A percentile compares a stretch with the other conserved stretches of the same genome.
Evolutionary conservation across 768 basidiomycete species (phyloP).

Genomic region (Scleroderma citrinum): DNA sequence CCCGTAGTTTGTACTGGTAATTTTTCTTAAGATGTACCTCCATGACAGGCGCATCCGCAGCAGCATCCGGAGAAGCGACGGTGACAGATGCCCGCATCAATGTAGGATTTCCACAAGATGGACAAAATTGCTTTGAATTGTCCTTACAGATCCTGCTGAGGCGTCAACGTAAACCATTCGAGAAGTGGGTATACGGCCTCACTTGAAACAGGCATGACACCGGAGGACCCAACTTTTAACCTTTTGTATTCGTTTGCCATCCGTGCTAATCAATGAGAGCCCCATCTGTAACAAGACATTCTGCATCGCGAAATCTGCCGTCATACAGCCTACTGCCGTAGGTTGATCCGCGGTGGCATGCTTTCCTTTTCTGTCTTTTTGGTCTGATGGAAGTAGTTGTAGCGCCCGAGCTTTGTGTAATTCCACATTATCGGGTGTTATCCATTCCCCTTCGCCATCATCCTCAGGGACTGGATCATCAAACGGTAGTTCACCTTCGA

Average conservation of each 20-base stretch:
- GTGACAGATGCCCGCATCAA: conserved; percentile 90
- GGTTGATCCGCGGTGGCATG: conserved; percentile 32
- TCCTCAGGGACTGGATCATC: conserved; percentile 76
- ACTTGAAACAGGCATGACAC: conserved; percentile 99
- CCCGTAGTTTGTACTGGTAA: conserved; percentile 90
- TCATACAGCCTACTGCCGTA: conserved; percentile 85
- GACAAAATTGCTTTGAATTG: conserved; percentile 91
- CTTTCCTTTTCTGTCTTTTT: conserved; percentile 24
- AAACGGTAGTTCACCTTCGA: conserved; percentile 38
- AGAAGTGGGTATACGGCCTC: conserved; percentile 28
- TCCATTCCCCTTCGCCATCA: conserved; percentile 93
- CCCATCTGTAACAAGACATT: conserved; percentile 96
- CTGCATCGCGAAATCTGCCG: conserved; percentile 98
- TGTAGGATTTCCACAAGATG: conserved; percentile 92
- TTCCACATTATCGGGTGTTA: conserved; percentile 83
- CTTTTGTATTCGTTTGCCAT: conserved; percentile 84
- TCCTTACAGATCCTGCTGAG: conserved; percentile 86
- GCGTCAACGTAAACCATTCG: not conserved
- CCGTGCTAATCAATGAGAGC: conserved; percentile 79
- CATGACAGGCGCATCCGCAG: conserved; percentile 59
- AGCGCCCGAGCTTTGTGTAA: conserved; percentile 85
- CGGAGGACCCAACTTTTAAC: conserved; percentile 94
- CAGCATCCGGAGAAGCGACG: conserved; percentile 58
- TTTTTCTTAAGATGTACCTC: conserved; percentile 92
- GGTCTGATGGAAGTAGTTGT: conserved; percentile 65